A percentile compares a stretch with the other conserved stretches of the same genome.
Evolutionary conservation across 352 stramenopile species (phyloP).

Genomic region (Phytophthora cryptogea): DNA sequence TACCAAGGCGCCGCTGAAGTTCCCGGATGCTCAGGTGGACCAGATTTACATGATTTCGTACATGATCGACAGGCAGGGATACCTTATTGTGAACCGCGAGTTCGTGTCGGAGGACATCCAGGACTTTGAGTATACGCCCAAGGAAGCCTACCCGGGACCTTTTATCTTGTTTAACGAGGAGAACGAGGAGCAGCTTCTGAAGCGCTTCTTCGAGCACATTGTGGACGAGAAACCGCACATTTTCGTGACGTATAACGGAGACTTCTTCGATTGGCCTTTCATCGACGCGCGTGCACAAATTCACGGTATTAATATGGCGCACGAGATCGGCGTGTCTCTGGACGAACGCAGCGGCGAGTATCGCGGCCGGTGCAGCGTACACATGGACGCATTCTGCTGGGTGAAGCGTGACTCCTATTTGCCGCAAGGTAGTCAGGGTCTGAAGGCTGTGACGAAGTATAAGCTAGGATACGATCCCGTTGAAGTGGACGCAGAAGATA

Average conservation of each 20-base stretch:
- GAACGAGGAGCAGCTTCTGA: conserved; percentile 82
- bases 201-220: conserved; percentile 92
- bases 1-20: conserved; percentile 99
- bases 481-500: conserved; percentile 98
- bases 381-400: conserved; percentile 99
- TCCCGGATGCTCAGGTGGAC: conserved; percentile 96
- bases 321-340: conserved; percentile 85
- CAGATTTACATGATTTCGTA: conserved; percentile 98
- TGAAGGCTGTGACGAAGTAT: conserved; percentile 99
- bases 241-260: conserved; percentile 99
- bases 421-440: conserved; percentile 96
- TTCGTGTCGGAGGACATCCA: conserved; percentile 97
- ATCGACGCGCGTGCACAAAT: conserved; percentile 91
- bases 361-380: conserved; percentile 91
- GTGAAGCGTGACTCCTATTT: conserved; percentile 99
- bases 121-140: conserved; percentile 99
- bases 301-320: conserved; percentile 92
- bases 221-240: conserved; percentile 95
- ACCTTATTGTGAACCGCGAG: conserved; percentile 96
- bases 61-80: conserved; percentile 97
- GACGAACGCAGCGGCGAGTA: conserved; percentile 90
- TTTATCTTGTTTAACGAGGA: conserved; percentile 98
- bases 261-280: conserved; percentile 99
- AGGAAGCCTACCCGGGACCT: conserved; percentile 86
- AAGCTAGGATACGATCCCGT: conserved; percentile 99